Evolutionary conservation across 352 stramenopile species (phyloP), one percentile per base, ranked within the genome.

Genomic region (Pythium dissotocum): DNA sequence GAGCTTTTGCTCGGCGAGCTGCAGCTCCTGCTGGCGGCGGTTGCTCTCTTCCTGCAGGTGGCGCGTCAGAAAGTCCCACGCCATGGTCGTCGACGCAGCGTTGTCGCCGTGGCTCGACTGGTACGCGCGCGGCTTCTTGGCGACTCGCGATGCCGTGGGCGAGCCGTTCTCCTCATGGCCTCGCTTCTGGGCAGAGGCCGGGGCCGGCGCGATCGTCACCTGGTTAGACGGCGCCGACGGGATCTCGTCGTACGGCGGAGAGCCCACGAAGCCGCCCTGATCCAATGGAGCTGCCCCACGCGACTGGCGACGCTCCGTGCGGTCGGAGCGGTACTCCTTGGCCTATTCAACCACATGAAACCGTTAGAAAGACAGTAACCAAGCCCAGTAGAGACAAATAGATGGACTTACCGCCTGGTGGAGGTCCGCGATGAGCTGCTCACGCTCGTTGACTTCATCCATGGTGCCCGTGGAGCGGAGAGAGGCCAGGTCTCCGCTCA

Each of bases 341-440:
- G 65, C 58, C 65, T 71, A 38, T 48, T 48, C 6, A 35, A 26
- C 24, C 26, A 24, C 21, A 24, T 24, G 21, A 24, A 24, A 24
- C 21, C 21, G 21, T 24, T 24, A 24, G 21, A 24, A 24, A 24
- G 21, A 24, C 21, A 24, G 21, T 24, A 24, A 24, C 21, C 21
- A 24, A 24, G 21, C 21, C 21, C 21, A 24, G 21, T 56, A 46
- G 18, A 64, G 18, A 46, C 18, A 57, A 24, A 24, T 24, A 24
- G 38, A 51, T 6, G 7, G 7, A 58, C 65, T 18, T 61, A 71
- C 65, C 26, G 38, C 32, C 52, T 71, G 65, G 58, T 71, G 65
- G 12, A 71, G 35, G 18, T 71, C 65, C 4, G 57, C 65, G n/a
- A 71, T 65, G 58, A 72, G 65, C 53, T 72, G 58, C 58, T 72